A percentile compares a stretch with the other conserved stretches of the same genome.
Conservation (phyloP, 2,329 filamentous ascomycete genomes). For the Monilinia polystroma region DNA sequence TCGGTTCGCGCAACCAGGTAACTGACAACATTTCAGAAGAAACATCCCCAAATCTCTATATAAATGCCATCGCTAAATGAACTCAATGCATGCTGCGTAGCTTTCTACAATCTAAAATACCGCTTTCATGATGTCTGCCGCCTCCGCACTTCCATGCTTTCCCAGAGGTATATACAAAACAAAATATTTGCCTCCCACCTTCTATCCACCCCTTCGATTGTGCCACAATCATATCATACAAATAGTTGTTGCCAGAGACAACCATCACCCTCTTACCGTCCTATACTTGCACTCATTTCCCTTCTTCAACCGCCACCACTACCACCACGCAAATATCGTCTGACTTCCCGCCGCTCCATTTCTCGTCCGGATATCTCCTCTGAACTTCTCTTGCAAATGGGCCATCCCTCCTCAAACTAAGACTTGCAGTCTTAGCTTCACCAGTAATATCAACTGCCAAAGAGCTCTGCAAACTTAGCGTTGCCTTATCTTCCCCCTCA, state of each 20-base stretch:
- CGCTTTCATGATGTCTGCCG: conserved; percentile 5
- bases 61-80: neutral
- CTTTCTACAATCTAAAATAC: conserved; percentile 18
- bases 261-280: neutral
- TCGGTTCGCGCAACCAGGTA: neutral
- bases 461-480: conserved; percentile 65
- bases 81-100: conserved; percentile 7
- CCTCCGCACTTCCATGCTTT: neutral
- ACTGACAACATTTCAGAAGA: neutral
- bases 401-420: conserved; percentile 78
- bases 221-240: conserved; percentile 9
- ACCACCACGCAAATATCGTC: conserved; percentile 93
- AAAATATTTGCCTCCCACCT: neutral
- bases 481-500: conserved; percentile 31
- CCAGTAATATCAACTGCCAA: conserved; percentile 76
- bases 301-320: conserved; percentile 70
- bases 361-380: conserved; percentile 79
- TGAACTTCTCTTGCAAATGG: conserved; percentile 96
- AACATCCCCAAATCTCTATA: neutral
- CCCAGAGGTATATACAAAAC: conserved; percentile 11
- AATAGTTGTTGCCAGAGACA: neutral
- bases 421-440: conserved; percentile 80
- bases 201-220: neutral
- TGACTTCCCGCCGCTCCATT: conserved; percentile 88
- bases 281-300: conserved; percentile 23